Evolutionary conservation across 164 flowering plant species (phyloP), one percentile per base, ranked within the genome.

Genomic region (Annona cherimola): DNA sequence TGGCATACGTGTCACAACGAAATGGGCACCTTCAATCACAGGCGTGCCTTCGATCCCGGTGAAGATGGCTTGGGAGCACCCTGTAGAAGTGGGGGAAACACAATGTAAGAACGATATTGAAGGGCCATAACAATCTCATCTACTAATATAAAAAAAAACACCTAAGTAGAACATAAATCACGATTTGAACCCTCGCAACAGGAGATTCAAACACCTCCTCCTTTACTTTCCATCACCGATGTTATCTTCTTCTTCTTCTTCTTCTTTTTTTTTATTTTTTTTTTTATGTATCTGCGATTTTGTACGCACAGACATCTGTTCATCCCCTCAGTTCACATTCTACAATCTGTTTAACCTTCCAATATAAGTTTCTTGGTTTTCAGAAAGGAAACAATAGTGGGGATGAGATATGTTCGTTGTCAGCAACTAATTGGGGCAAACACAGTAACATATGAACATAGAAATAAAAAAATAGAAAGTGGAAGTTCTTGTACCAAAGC

Each of bases 401-500:
- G 43, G 16, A 7, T 7, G 4, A 20, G 40, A 68, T 39, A 45
- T 67, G 1, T 2, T 6, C 45, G 46, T 42, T 16, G 5, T 66
- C 68, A 66, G 8, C 26, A 26, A 44, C 45, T 20, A 42, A 14
- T 66, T 42, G 40, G 68, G 46, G 20, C n/a, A 2, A 1, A 16
- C 40, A 12, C 5, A 4, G 16, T 16, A 11, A 43, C 5, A 43
- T 66, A 43, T 66, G 8, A 45, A 45, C 20, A 7, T 6, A 6
- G 14, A 20, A 61, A 18, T 26, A 0, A 42, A 54, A 4, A 66
- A 8, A 39, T 11, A 44, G n/a, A 66, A 42, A 18, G 6, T 42
- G 14, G n/a, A 6, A 69, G 60, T 40, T 61, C 41, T 74, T 84
- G 77, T 87, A 93, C 99, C 98, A 93, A 76, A 26, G 86, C 87